Evolutionary conservation across 2,329 filamentous ascomycete species (phyloP), one percentile per base, ranked within the genome.

Genomic region (Xylariales sp.): DNA sequence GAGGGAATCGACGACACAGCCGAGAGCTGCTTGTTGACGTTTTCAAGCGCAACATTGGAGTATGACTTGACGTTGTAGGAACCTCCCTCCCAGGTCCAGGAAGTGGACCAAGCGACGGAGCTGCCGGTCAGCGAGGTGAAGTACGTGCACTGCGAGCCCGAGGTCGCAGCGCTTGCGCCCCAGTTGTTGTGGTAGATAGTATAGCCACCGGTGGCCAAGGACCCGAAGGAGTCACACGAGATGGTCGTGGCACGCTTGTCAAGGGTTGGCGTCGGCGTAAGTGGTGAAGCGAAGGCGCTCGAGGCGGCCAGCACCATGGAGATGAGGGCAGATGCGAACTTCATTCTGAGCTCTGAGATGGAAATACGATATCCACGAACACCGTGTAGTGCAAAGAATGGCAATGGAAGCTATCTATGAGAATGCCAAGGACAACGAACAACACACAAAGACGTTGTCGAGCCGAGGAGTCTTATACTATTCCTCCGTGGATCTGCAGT

Each of bases 141-240:
- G 4, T 59, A 62, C 3, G 66, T 68, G 57, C 68, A 71, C 52
- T 72, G 69, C 28, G 48, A 58, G 42, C 68, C 68, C 1, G 59
- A 57, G 19, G 62, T 64, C 18, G 61, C 57, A 3, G 46, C 43
- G 11, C 45, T 51, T 32, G 60, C 38, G 19, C 70, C 70, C 73
- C 73, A 76, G 48, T 73, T 69, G 58, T 76, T 68, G 53, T 76
- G 71, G 59, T 74, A 76, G 41, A 76, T 50, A 33, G 62, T 74
- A 55, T 69, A 76, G 29, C 56, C 59, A 24, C 64, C 65, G 0
- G 60, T 62, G 1, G 54, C 50, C 11, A 58, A 42, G 4, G 61
- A 59, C 28, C 54, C 67, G 46, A 56, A 72, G 46, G 65, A 57
- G 12, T 59, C 67, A 44, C 69, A 73, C 51, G 39, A 45, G 27